Conservation (phyloP, 116 monocot species). For the Posidonia oceanica region DNA sequence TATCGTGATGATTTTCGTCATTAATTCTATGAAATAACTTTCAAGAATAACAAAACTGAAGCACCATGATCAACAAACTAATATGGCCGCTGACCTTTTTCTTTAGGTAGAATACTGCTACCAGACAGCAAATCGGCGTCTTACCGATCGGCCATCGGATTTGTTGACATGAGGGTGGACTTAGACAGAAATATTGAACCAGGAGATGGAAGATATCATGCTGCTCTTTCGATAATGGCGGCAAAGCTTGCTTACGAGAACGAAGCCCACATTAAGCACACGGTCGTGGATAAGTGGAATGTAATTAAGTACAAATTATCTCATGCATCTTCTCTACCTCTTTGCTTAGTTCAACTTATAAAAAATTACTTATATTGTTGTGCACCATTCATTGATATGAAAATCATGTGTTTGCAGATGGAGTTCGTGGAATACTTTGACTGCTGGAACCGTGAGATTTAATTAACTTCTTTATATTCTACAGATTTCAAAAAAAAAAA, state of each 20-base stretch:
- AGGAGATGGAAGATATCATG: slow-evolving; percentile 17
- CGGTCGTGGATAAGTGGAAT: slow-evolving; percentile 26
- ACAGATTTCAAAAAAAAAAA: too few relatives aligned
- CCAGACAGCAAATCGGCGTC: slow-evolving; percentile 20
- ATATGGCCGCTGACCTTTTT: too few relatives aligned
- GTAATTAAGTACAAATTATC: too few relatives aligned
- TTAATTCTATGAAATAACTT: too few relatives aligned
- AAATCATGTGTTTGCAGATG: slow-evolving; percentile 39
- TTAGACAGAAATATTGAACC: slow-evolving; percentile 29
- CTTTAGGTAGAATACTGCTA: slow-evolving; percentile 12
- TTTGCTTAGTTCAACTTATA: too few relatives aligned
- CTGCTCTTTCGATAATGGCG: slow-evolving; percentile 45
- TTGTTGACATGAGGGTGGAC: slow-evolving; percentile 28
- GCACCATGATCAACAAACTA: too few relatives aligned
- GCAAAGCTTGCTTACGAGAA: slow-evolving; percentile 58
- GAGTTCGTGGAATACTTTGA: slow-evolving; percentile 48
- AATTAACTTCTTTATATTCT: not conserved
- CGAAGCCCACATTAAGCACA: slow-evolving; percentile 15
- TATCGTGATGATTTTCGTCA: too few relatives aligned
- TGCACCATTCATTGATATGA: too few relatives aligned
- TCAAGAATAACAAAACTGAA: too few relatives aligned
- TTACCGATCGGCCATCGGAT: slow-evolving; percentile 23
- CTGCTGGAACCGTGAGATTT: slow-evolving; percentile 61
- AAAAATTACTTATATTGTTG: too few relatives aligned
- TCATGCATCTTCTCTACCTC: too few relatives aligned